A percentile compares a stretch with the other conserved stretches of the same genome.
Conservation (phyloP, 163 green algal species). For the Volvox carteri region DNA sequence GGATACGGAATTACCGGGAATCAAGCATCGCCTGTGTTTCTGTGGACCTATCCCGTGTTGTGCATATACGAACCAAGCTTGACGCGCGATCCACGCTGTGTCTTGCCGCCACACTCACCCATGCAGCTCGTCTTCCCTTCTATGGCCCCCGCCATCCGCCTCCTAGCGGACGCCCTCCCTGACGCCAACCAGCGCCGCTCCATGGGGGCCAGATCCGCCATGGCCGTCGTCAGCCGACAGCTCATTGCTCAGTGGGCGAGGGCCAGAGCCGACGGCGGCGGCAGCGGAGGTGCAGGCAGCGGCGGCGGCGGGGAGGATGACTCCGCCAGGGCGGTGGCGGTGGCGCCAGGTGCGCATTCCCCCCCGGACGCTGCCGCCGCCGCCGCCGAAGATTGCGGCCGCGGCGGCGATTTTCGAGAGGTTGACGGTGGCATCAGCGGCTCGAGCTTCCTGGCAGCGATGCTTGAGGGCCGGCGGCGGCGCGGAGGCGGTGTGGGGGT, state of each 20-base stretch:
- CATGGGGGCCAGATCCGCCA: background rate
- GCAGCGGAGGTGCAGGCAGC: background rate
- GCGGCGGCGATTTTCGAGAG: background rate
- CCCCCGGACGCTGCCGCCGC: too few relatives aligned
- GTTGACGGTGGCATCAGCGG: constrained; percentile 22
- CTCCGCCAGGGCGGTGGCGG: background rate
- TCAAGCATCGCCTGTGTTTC: too few relatives aligned
- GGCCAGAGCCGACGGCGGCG: background rate
- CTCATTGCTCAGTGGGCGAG: constrained; percentile 30
- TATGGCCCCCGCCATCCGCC: background rate
- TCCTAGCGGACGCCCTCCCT: background rate
- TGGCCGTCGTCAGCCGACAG: background rate
- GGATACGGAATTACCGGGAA: too few relatives aligned
- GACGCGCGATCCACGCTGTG: too few relatives aligned
- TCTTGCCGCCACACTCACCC: background rate
- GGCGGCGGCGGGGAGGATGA: background rate
- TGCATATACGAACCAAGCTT: too few relatives aligned
- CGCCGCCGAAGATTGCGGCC: too few relatives aligned
- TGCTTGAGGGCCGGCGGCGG: constrained; percentile 43
- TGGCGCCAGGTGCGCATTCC: too few relatives aligned
- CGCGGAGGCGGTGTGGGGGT: too few relatives aligned
- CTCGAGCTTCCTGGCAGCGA: constrained; percentile 45
- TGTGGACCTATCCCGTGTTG: too few relatives aligned
- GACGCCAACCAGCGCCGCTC: background rate
- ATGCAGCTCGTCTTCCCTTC: constrained; percentile 9